These are phyloP conservation scores for Schoenoplectus triqueter DNA, from an alignment of 202 grass and related monocot species.

Conservation along the genomic window DNA sequence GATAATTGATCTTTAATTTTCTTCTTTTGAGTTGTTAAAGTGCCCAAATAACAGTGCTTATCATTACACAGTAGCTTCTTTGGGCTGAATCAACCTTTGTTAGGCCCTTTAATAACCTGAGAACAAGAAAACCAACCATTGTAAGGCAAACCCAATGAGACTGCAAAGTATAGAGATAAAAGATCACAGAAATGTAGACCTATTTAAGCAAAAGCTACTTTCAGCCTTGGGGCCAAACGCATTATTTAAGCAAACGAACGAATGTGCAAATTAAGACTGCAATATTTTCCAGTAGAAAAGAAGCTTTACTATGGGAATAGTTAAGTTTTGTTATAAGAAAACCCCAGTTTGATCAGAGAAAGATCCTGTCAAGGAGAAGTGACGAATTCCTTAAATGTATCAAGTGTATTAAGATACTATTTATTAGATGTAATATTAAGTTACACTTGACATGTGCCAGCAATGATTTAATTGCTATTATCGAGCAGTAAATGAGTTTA, in stretches of 20 bases:
- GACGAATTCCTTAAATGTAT: background rate
- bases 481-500: background rate
- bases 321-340: background rate
- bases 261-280: too few species aligned
- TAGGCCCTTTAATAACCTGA: too few species aligned
- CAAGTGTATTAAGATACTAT: background rate
- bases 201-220: background rate
- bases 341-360: background rate
- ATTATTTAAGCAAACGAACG: too few species aligned
- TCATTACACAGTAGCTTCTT: background rate
- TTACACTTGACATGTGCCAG: background rate
- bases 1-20: background rate
- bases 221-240: background rate
- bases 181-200: background rate
- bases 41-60: background rate
- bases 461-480: background rate
- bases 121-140: too few species aligned
- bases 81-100: background rate
- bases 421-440: background rate
- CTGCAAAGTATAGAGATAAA: too few species aligned
- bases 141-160: too few species aligned
- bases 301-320: too few species aligned
- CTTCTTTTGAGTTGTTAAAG: background rate
- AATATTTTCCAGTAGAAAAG: too few species aligned
- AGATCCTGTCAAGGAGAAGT: too few species aligned